phyloP scores from a whole-genome alignment of 805 yeast genomes.

The Kluyveromyces starmeri region DNA sequence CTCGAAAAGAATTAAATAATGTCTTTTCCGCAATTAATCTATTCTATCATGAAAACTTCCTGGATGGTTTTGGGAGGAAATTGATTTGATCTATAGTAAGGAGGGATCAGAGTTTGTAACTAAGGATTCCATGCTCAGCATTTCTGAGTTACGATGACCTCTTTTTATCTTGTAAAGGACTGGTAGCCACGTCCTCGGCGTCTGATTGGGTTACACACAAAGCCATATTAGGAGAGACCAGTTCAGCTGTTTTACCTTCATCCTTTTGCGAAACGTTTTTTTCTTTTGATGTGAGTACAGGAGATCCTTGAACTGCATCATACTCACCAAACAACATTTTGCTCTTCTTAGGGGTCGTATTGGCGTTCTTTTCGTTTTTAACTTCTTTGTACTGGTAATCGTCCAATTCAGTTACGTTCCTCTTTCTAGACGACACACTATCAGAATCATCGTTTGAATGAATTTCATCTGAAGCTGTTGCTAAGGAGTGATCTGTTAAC shows the following conservation, averaged over 20 bases:
- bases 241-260: neutral
- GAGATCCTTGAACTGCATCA: neutral
- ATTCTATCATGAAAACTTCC: too few relatives aligned
- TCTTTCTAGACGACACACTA: constrained; percentile 13
- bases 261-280: neutral
- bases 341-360: constrained; percentile 1
- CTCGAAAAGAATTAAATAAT: too few relatives aligned
- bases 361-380: neutral
- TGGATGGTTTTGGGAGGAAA: too few relatives aligned
- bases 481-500: too few relatives aligned
- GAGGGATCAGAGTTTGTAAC: too few relatives aligned
- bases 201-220: constrained; percentile 1
- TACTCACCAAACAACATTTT: neutral
- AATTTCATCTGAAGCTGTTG: too few relatives aligned
- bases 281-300: neutral
- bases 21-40: too few relatives aligned
- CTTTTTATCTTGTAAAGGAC: constrained; percentile 1
- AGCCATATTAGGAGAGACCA: neutral
- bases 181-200: neutral
- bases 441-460: neutral
- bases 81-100: too few relatives aligned
- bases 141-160: too few relatives aligned
- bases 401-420: constrained; percentile 25
- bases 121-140: too few relatives aligned
- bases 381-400: constrained; percentile 18